Percentiles rank a stretch among this genome's conserved stretches.
Conservation (phyloP, 2,329 filamentous ascomycete species). For the Catunica adiposa region DNA sequence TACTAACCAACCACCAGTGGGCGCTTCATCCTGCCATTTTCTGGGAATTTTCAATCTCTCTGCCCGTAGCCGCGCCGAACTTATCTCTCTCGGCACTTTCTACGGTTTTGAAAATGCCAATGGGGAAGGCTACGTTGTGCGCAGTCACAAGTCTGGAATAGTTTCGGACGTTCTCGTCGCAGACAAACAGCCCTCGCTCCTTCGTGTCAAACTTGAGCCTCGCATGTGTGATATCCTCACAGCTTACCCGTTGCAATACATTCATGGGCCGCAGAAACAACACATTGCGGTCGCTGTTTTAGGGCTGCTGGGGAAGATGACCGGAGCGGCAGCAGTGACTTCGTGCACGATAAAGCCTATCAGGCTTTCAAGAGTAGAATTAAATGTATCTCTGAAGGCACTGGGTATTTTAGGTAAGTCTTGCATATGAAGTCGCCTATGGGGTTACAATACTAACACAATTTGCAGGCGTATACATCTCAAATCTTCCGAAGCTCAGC, state of each 20-base stretch:
- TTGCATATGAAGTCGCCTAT: not conserved
- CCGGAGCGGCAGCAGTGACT: slow-evolving; percentile 62
- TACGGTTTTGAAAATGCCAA: slow-evolving; percentile 38
- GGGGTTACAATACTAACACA: not conserved
- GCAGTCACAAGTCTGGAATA: slow-evolving; percentile 51
- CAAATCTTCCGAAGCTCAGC: slow-evolving; percentile 42
- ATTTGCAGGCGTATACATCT: slow-evolving; percentile 57
- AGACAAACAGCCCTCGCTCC: slow-evolving; percentile 30
- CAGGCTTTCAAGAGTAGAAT: slow-evolving; percentile 37
- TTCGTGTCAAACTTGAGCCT: slow-evolving; percentile 45
- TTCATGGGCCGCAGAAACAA: slow-evolving; percentile 7
- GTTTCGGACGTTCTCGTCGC: slow-evolving; percentile 37
- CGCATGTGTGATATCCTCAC: slow-evolving; percentile 69
- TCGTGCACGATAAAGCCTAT: slow-evolving; percentile 36
- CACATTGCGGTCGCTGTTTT: slow-evolving; percentile 47
- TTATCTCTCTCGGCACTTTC: slow-evolving; percentile 56
- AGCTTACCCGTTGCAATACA: slow-evolving; percentile 30
- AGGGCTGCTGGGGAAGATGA: slow-evolving; percentile 77
- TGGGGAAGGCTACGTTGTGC: slow-evolving; percentile 49
- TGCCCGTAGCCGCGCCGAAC: slow-evolving; percentile 42
- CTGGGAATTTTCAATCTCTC: slow-evolving; percentile 75
- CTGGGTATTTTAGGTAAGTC: slow-evolving; percentile 52
- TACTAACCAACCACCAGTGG: slow-evolving; percentile 20
- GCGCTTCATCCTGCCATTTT: slow-evolving; percentile 54
- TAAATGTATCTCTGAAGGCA: slow-evolving; percentile 61